Evolutionary conservation across 2,329 filamentous ascomycete species (phyloP), one percentile per base, ranked within the genome.

Genomic region (Microdochium trichocladiopsis): DNA sequence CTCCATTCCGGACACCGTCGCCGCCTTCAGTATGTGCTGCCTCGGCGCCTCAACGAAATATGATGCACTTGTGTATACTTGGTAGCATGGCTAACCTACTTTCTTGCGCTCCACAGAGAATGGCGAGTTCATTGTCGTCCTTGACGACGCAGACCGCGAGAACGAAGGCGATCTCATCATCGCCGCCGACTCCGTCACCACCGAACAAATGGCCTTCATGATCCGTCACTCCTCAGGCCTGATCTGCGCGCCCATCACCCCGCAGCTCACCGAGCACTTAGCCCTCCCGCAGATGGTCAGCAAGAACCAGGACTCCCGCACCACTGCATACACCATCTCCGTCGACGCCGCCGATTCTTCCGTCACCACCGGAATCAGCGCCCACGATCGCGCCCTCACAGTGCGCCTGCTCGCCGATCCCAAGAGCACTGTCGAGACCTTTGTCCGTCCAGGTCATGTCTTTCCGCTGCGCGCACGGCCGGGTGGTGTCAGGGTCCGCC

Each of bases 131-230:
- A 87, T 99, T 67, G 84, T 99, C 56, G 93, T 96, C 36, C 89
- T 99, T 64, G 94, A 99, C 76, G 88, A 90, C 60, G 84, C 90
- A 58, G 83, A 86, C 56, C 92, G 94, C 70, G 94, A 99, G 72
- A 99, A 99, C 70, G 94, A 99, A 79, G 94, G 92, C 70, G 94
- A 99, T 74, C 83, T 99, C 49, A 96, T 97, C 71, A 95, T 97
- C 66, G 90, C 94, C 59, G 93, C 91, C 56, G 77, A 90, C 60
- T 80, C 87, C 63, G 75, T 96, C 58, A 96, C 93, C 9, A 79
- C 91, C 23, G 81, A 88, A 58, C 93, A 97, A 73, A 95, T 95
- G 85, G 90, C 91, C 63, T 99, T 96, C 77, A 86, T 99, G 80
- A 83, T 99, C 69, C 90, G 91, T 63, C 84, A 96, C 76, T 88